Evolutionary conservation across 257 asterid species (phyloP).

Genomic region (Knoxia roxburghii): DNA sequence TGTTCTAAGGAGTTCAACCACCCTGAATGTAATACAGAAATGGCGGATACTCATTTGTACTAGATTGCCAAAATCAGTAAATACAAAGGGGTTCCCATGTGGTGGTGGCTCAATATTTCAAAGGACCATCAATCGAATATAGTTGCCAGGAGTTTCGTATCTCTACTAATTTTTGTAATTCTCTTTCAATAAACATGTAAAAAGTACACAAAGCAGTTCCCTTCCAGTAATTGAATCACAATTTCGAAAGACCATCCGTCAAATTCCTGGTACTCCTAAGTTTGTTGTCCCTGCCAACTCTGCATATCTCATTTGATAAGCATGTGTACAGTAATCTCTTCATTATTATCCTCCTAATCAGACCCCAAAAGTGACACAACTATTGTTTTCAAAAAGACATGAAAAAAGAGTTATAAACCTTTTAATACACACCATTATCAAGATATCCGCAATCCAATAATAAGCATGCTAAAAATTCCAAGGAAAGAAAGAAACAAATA

Average conservation of each 20-base stretch:
- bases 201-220: background rate
- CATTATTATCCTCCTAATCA: background rate
- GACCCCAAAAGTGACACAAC: background rate
- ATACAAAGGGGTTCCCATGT: background rate
- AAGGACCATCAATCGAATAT: background rate
- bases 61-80: background rate
- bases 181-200: background rate
- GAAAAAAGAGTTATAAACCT: background rate
- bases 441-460: background rate
- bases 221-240: too few species aligned
- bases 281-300: too few species aligned
- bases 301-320: background rate
- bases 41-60: background rate
- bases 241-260: too few species aligned
- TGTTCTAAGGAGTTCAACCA: constrained; percentile 1
- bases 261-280: too few species aligned
- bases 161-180: background rate
- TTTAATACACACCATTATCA: background rate
- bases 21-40: background rate
- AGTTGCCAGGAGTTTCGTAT: background rate
- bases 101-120: background rate
- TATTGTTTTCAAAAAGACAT: background rate
- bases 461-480: background rate
- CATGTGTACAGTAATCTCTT: background rate
- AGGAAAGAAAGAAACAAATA: background rate